Conservation (phyloP, 768 basidiomycete genomes). For the Amanita pallidorosea region DNA sequence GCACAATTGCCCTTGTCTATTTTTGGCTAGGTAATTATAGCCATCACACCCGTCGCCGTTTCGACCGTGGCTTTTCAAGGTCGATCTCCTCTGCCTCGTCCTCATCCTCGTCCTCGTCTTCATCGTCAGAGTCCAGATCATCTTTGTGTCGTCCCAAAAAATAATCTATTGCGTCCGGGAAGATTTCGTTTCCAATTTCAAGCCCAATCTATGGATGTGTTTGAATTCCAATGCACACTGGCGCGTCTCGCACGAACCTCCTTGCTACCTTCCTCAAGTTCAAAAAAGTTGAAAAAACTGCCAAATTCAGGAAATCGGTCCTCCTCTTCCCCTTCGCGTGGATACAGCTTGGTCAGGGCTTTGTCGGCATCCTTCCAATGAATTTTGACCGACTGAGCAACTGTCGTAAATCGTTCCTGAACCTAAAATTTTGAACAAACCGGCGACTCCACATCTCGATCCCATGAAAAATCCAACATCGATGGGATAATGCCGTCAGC, state of each 20-base stretch:
- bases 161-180: slow-evolving; percentile 72
- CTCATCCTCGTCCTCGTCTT: slow-evolving; percentile 47
- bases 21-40: neutral
- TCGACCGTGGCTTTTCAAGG: slow-evolving; percentile 70
- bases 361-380: slow-evolving; percentile 74
- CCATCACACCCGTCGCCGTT: slow-evolving; percentile 56
- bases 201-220: slow-evolving; percentile 47
- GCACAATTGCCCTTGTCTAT: neutral
- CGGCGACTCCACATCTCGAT: slow-evolving; percentile 55
- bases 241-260: slow-evolving; percentile 32
- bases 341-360: slow-evolving; percentile 71
- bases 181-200: slow-evolving; percentile 66
- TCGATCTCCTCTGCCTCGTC: slow-evolving; percentile 84
- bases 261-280: slow-evolving; percentile 47
- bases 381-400: slow-evolving; percentile 48
- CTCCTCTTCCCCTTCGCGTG: slow-evolving; percentile 57
- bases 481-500: slow-evolving; percentile 66
- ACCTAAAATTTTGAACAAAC: slow-evolving; percentile 26
- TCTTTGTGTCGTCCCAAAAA: slow-evolving; percentile 62
- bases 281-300: slow-evolving; percentile 87
- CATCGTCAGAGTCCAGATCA: slow-evolving; percentile 55
- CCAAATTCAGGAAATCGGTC: slow-evolving; percentile 57
- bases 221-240: neutral
- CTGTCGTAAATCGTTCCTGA: slow-evolving; percentile 2
- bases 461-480: slow-evolving; percentile 77